Evolutionary conservation across 305 asterid species (phyloP).

Genomic region (Plantago rigida): DNA sequence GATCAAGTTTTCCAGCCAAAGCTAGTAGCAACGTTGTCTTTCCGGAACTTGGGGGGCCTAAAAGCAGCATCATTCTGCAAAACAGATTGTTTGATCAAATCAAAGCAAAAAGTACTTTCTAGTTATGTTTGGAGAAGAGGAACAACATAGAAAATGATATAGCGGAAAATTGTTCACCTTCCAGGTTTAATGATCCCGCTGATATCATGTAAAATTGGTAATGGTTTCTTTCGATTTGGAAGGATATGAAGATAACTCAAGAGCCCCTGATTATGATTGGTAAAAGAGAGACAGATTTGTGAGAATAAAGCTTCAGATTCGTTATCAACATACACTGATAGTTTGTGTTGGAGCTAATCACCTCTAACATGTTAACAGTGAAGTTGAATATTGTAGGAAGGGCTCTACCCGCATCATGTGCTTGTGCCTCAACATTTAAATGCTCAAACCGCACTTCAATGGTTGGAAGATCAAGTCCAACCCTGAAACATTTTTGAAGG

Average conservation of each 20-base stretch:
- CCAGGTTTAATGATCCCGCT: slow-evolving; percentile 93
- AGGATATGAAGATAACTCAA: slow-evolving; percentile 55
- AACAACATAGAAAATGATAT: neutral
- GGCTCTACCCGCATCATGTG: slow-evolving; percentile 67
- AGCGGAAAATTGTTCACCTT: slow-evolving; percentile 40
- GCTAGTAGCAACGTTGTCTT: slow-evolving; percentile 79
- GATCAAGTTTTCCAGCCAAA: slow-evolving; percentile 77
- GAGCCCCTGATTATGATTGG: slow-evolving; percentile 39
- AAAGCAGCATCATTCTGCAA: slow-evolving; percentile 72
- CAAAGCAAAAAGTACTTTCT: neutral
- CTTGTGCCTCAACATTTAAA: slow-evolving; percentile 72
- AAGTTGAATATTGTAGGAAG: slow-evolving; percentile 81
- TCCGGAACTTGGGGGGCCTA: slow-evolving; percentile 93
- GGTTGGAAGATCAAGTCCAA: slow-evolving; percentile 70
- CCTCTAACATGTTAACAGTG: slow-evolving; percentile 70
- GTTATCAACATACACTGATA: neutral
- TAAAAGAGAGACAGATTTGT: slow-evolving; percentile 10
- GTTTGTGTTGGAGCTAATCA: slow-evolving; percentile 24
- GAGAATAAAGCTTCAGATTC: slow-evolving; percentile 1
- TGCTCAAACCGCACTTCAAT: slow-evolving; percentile 88
- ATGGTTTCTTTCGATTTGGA: slow-evolving; percentile 60
- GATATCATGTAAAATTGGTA: slow-evolving; percentile 69
- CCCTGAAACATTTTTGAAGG: slow-evolving; percentile 38
- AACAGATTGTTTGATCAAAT: slow-evolving; percentile 8
- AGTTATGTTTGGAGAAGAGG: neutral